Base-by-base conservation (phyloP, 352 stramenopile species). In the Globisporangium acanthophoron region DNA sequence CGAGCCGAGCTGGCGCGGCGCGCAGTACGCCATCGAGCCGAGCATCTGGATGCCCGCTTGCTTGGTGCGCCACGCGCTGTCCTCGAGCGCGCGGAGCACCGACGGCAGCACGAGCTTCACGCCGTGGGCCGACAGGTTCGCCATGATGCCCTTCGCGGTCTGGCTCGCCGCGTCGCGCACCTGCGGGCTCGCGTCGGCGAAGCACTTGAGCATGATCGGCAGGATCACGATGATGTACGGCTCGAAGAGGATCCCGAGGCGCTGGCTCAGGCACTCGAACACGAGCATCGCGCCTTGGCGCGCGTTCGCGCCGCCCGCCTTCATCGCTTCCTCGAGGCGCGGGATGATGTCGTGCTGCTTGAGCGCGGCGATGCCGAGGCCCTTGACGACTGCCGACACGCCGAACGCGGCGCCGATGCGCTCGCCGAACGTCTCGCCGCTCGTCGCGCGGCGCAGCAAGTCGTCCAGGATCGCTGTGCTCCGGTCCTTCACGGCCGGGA, bases 91-190 rank as follows among this genome's bases (percentile, higher is more conserved):
- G 47, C 88, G 85, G 18, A 99, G 74, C 20, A 99, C 93, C 49
- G 97, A 97, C 45, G 97, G 97, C 57, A 99, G 84, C 47, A 99
- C 92, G 8, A 99, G 77, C 75, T 99, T 99, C 24, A 99, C 97
- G 57, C 98, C 97, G 73, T 99, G 97, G 7, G 92, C 94, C 52
- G 96, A 99, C 40, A 99, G 78, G 56, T 99, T 99, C 41, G 82
- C 86, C 97, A 99, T 99, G 58, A 99, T 99, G 15, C 95, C 85
- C 52, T 96, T 95, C 3, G 94, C 92, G 11, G 96, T 97, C 44
- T 94, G 85, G 45, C 94, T 91, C 15, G 98, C 96, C 5, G 97
- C 97, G 47, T 97, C 87, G 41, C 98, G 89, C 16, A 99, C 98
- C 65, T 97, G 78, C 52, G 98, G 92, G 60, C 88, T 98, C 37